Evolutionary conservation across 2,329 filamentous ascomycete genomes (phyloP), one percentile per base, ranked within the genome.

Genomic region (Ceratocystiopsis sp.): DNA sequence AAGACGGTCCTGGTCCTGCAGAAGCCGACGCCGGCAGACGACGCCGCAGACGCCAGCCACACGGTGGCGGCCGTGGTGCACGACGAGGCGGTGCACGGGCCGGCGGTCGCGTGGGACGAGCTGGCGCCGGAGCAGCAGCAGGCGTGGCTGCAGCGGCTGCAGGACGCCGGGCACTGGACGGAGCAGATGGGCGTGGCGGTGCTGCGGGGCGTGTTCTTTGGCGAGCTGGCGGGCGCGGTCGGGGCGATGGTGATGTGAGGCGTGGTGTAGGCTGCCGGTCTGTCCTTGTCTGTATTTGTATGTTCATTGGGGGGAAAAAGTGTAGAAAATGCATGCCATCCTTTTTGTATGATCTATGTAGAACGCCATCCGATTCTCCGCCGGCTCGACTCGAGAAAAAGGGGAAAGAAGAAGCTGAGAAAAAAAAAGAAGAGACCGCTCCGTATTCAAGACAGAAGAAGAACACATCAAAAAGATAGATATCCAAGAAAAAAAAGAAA

Each of bases 161-260:
- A 66, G 44, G 68, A 78, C 43, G 78, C 82, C 0, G 84, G 84
- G 0, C 74, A 85, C 49, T 93, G 84, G 84, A 73, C 73, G n/a
- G 76, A 79, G 55, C 68, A 74, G 35, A 82, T 89, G 66, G 82
- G 83, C 3, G 84, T 89, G 63, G 69, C 67, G 11, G 73, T 91
- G 29, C 71, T 93, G 51, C 76, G 78, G 60, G 81, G 83, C 3
- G 72, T 93, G 32, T 63, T 93, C 48, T 93, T 93, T 60, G 73
- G 77, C 17, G 73, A 85, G 60, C 66, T 84, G 49, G 80, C 72
- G 1, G 79, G 73, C 2, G 62, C 68, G 42, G 73, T 82, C 15
- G 71, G 75, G 6, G 63, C 61, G 29, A 64, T 68, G 39, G 62
- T 73, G 33, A 29, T 29, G 25, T 29, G 25, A 29, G 25, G 4